Base-by-base conservation (phyloP, 352 stramenopile genomes). In the Globisporangium mamillatum region DNA sequence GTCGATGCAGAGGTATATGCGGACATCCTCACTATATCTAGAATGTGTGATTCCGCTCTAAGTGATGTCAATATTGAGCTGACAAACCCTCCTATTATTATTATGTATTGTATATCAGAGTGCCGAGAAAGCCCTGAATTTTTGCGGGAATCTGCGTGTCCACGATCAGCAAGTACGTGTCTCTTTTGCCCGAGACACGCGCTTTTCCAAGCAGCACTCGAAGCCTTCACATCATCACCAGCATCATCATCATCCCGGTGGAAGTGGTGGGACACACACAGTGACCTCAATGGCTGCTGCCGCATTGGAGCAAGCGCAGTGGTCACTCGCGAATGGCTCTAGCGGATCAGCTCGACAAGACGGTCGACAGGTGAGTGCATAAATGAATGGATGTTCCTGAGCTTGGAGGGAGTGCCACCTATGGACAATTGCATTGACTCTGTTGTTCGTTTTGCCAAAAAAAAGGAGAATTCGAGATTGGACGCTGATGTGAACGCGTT, bases 281-380 rank as follows among this genome's bases (percentile, higher is more conserved):
- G 6, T 9, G 18, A 52, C 18, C 52, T 82, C 83, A 2, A 82
- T 93, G 38, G 77, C 78, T 29, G 75, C 76, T 1, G 87, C 83
- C 5, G 88, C 88, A 5, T 50, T 95, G 53, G 86, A 94, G 46
- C 86, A 92, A 79, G 88, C 88, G 4, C 88, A 95, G 67, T 93
- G 88, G 88, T 81, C 82, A 18, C 70, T 94, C n/a, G 81, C 69
- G 36, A 91, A 93, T 61, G 75, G 78, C 14, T 86, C 89, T 44
- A 63, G 53, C 12, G 53, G 34, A 25, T 70, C 20, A 10, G 5
- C 44, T 12, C 44, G 22, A 7, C 44, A 12, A 52, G 44, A 52
- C 1, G 20, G 6, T 52, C 44, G 44, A 10, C 18, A 24, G 44
- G 44, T 52, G 18, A 52, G 6, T 24, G 32, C 29, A 4, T 8